Evolutionary conservation across 805 yeast genomes (phyloP).

Genomic region (Tetrapisispora fleetii): DNA sequence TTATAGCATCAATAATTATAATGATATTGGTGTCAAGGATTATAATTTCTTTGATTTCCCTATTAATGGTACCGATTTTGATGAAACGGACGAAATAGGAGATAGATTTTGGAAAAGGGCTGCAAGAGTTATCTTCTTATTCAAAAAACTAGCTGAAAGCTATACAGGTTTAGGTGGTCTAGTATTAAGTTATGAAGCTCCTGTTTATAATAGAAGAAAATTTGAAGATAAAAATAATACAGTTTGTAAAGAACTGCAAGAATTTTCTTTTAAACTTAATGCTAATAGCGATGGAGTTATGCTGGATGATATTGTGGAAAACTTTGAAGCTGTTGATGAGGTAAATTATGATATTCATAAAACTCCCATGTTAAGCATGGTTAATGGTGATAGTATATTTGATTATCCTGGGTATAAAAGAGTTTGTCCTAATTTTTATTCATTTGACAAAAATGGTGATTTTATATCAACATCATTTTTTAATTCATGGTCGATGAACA

Average conservation of each 20-base stretch:
- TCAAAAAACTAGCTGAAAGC: slow-evolving; percentile 23
- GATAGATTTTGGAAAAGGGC: slow-evolving; percentile 28
- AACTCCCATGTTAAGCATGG: slow-evolving; percentile 19
- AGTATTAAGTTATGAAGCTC: slow-evolving; percentile 8
- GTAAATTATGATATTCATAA: slow-evolving; percentile 16
- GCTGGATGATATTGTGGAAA: slow-evolving; percentile 2
- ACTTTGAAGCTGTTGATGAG: slow-evolving; percentile 14
- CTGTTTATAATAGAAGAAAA: slow-evolving; percentile 9
- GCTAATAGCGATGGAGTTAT: not conserved
- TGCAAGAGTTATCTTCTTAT: slow-evolving; percentile 23
- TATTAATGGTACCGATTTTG: slow-evolving; percentile 47
- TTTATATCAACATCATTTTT: slow-evolving; percentile 27
- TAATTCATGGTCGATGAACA: slow-evolving; percentile 7
- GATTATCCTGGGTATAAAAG: slow-evolving; percentile 27
- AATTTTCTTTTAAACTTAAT: slow-evolving; percentile 2
- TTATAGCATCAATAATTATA: slow-evolving; percentile 31
- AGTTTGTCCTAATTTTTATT: slow-evolving; percentile 18
- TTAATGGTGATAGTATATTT: slow-evolving; percentile 22
- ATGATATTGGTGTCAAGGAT: slow-evolving; percentile 48
- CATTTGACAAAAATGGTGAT: slow-evolving; percentile 29
- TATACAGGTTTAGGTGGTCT: slow-evolving; percentile 11
- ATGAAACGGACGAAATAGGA: slow-evolving; percentile 29
- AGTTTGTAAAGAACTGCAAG: not conserved
- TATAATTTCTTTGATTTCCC: slow-evolving; percentile 54
- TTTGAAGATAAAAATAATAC: not conserved